Evolutionary conservation across 2,329 filamentous ascomycete genomes (phyloP).

Genomic region (Myotisia sp.): DNA sequence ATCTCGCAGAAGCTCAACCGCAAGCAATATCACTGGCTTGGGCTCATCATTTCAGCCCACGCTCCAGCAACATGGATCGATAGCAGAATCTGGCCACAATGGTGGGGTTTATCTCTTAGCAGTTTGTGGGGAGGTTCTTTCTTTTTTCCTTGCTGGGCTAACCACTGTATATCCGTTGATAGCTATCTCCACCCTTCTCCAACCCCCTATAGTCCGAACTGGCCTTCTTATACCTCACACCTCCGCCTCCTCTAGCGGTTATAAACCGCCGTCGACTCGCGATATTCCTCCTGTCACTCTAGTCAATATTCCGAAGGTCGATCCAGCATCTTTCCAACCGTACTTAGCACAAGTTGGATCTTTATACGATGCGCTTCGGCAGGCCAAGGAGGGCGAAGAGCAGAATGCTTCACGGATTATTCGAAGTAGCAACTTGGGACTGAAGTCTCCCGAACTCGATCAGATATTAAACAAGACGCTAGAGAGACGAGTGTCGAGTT

Average conservation of each 20-base stretch:
- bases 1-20: constrained; percentile 59
- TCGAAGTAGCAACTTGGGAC: constrained; percentile 29
- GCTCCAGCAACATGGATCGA: constrained; percentile 38
- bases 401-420: constrained; percentile 37
- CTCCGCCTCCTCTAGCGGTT: constrained; percentile 50
- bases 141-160: background rate
- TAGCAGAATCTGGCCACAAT: constrained; percentile 59
- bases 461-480: constrained; percentile 32
- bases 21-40: constrained; percentile 77
- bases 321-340: constrained; percentile 62
- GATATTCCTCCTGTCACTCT: constrained; percentile 90
- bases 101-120: constrained; percentile 19
- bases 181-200: constrained; percentile 74
- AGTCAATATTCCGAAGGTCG: constrained; percentile 73
- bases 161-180: constrained; percentile 2
- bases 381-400: constrained; percentile 64
- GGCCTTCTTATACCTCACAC: constrained; percentile 72
- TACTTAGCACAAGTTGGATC: constrained; percentile 77
- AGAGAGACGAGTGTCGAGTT: constrained; percentile 28
- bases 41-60: constrained; percentile 67
- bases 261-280: constrained; percentile 67
- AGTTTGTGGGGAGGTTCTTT: background rate
- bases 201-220: constrained; percentile 62
- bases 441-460: constrained; percentile 36
- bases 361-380: constrained; percentile 76